Conservation (phyloP, 495 filamentous ascomycete genomes). For the Gamarada debralockiae region DNA sequence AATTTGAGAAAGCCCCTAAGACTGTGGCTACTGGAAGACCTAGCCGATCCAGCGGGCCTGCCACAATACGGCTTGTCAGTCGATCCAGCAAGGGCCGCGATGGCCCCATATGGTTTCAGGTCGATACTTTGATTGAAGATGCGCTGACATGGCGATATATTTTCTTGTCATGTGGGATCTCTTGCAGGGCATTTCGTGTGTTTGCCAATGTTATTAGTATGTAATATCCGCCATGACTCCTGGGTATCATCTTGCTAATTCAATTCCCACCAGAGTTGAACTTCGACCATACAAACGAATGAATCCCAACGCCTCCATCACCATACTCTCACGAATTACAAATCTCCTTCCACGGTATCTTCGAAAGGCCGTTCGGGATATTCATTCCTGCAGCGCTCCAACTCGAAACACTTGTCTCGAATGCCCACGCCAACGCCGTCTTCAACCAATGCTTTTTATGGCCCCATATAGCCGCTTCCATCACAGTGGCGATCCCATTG, state of each 20-base stretch:
- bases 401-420: conserved; percentile 29
- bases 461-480: conserved; percentile 33
- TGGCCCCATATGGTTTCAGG: background rate
- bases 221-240: no score
- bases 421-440: conserved; percentile 28
- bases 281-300: no score
- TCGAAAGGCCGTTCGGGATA: conserved; percentile 29
- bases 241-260: background rate
- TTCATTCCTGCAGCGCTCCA: conserved; percentile 28
- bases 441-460: conserved; percentile 29
- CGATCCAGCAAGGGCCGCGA: no score
- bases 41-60: no score
- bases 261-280: background rate
- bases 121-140: background rate
- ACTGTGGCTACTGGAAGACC: no score
- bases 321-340: conserved; percentile 16
- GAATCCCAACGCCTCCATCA: background rate
- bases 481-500: conserved; percentile 32
- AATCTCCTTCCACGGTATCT: conserved; percentile 26
- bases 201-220: no score
- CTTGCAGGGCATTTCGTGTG: no score
- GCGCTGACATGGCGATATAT: no score
- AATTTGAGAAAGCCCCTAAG: no score
- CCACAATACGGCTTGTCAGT: no score
- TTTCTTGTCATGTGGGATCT: no score